Evolutionary conservation across 495 filamentous ascomycete species (phyloP).

Genomic region (Penicillium fimorum): DNA sequence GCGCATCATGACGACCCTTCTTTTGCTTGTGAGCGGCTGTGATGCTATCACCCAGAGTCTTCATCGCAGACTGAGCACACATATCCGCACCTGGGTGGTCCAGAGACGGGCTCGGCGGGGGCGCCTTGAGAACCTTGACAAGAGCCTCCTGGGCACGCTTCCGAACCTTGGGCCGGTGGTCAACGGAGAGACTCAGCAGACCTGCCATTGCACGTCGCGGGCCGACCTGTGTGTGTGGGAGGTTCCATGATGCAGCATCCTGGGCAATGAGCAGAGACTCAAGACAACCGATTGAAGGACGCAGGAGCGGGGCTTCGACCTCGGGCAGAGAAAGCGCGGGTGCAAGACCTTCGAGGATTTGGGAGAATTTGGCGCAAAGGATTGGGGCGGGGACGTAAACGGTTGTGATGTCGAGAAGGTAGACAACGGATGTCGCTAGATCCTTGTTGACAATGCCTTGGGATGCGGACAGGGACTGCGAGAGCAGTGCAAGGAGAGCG

Average conservation of each 20-base stretch:
- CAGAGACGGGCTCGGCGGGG: constrained; percentile 83
- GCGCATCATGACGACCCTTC: constrained; percentile 54
- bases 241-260: constrained; percentile 81
- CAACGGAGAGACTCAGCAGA: constrained; percentile 77
- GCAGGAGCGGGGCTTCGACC: constrained; percentile 82
- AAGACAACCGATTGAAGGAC: constrained; percentile 88
- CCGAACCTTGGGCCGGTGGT: constrained; percentile 90
- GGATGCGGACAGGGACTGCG: constrained; percentile 63
- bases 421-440: constrained; percentile 82
- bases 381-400: constrained; percentile 78
- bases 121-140: constrained; percentile 72
- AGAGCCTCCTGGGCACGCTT: constrained; percentile 92
- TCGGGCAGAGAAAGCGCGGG: constrained; percentile 76
- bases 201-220: constrained; percentile 87
- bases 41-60: constrained; percentile 69
- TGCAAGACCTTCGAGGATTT: constrained; percentile 83
- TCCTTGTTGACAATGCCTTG: constrained; percentile 75
- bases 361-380: constrained; percentile 86
- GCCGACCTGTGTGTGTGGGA: constrained; percentile 77
- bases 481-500: constrained; percentile 87
- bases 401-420: constrained; percentile 89
- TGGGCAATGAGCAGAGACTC: constrained; percentile 86
- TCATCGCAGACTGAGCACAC: constrained; percentile 87
- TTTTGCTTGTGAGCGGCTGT: constrained; percentile 61
- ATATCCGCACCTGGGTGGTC: constrained; percentile 94